Evolutionary conservation across 1,284 basidiomycete species (phyloP).

Genomic region (Wolfiporia cocos): DNA sequence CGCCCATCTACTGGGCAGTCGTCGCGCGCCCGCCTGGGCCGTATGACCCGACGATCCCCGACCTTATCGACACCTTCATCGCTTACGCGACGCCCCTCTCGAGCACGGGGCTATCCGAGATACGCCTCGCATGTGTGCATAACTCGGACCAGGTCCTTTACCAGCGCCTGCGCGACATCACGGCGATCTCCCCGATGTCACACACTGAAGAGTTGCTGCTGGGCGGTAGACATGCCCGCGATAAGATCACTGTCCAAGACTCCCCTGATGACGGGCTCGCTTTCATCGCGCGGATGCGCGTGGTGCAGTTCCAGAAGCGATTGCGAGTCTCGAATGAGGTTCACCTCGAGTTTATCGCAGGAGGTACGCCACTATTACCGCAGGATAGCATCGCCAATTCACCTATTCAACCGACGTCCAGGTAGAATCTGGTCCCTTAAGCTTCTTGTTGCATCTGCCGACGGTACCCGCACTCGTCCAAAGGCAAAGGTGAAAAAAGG

Average conservation of each 20-base stretch:
- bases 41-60: slow-evolving; percentile 15
- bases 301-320: slow-evolving; percentile 62
- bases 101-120: slow-evolving; percentile 42
- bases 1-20: slow-evolving; percentile 66
- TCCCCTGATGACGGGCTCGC: slow-evolving; percentile 37
- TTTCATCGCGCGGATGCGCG: slow-evolving; percentile 46
- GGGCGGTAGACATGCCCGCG: slow-evolving; percentile 41
- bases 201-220: slow-evolving; percentile 55
- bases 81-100: slow-evolving; percentile 48
- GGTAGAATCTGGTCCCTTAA: slow-evolving; percentile 58
- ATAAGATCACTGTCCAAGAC: slow-evolving; percentile 47
- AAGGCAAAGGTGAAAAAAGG: slow-evolving; percentile 25
- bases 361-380: slow-evolving; percentile 37
- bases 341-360: slow-evolving; percentile 57
- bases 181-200: slow-evolving; percentile 41
- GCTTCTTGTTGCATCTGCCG: slow-evolving; percentile 37
- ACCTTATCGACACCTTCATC: slow-evolving; percentile 46
- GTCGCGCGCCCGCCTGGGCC: slow-evolving; percentile 30
- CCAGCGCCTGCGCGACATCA: slow-evolving; percentile 47
- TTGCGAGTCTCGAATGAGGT: slow-evolving; percentile 58
- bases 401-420: slow-evolving; percentile 17
- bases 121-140: slow-evolving; percentile 57
- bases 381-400: background rate
- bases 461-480: slow-evolving; percentile 12
- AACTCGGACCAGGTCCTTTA: slow-evolving; percentile 59